Conservation (phyloP, 768 basidiomycete species). For the Hortiboletus campestris region DNA sequence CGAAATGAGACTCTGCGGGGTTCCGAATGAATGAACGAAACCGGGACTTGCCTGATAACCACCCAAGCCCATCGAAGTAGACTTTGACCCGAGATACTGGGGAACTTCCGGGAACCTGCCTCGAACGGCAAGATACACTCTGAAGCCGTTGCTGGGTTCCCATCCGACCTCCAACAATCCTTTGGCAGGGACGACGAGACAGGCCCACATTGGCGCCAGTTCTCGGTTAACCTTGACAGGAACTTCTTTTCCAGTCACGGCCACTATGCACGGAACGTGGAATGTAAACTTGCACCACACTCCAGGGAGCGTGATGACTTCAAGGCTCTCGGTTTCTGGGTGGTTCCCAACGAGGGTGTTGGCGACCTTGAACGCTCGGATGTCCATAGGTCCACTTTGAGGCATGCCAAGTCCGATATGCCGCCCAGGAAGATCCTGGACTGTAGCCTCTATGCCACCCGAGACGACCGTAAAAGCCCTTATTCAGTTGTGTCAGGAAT, state of each 20-base stretch:
- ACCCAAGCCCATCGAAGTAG: constrained; percentile 60
- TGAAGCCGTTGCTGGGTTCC: constrained; percentile 39
- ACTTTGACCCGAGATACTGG: constrained; percentile 59
- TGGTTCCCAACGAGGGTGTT: constrained; percentile 60
- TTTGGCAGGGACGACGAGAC: constrained; percentile 44
- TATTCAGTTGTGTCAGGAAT: neutral
- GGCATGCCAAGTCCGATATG: constrained; percentile 57
- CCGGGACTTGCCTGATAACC: constrained; percentile 49
- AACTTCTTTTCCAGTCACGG: constrained; percentile 53
- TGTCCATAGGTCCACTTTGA: constrained; percentile 63
- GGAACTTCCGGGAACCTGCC: constrained; percentile 63
- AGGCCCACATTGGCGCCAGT: constrained; percentile 45
- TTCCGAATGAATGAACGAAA: neutral
- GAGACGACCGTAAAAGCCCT: constrained; percentile 55
- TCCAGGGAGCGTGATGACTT: constrained; percentile 50
- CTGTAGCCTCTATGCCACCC: constrained; percentile 52
- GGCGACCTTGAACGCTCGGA: constrained; percentile 51
- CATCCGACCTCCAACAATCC: constrained; percentile 41
- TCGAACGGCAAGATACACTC: constrained; percentile 53
- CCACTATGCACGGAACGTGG: constrained; percentile 45
- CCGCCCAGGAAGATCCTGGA: constrained; percentile 60
- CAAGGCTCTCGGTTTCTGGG: constrained; percentile 50
- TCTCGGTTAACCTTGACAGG: constrained; percentile 42
- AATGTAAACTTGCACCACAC: constrained; percentile 48
- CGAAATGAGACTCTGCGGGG: constrained; percentile 1